Conservation (phyloP, 176 grass and related monocot genomes). For the Bolboschoenus planiculmis region DNA sequence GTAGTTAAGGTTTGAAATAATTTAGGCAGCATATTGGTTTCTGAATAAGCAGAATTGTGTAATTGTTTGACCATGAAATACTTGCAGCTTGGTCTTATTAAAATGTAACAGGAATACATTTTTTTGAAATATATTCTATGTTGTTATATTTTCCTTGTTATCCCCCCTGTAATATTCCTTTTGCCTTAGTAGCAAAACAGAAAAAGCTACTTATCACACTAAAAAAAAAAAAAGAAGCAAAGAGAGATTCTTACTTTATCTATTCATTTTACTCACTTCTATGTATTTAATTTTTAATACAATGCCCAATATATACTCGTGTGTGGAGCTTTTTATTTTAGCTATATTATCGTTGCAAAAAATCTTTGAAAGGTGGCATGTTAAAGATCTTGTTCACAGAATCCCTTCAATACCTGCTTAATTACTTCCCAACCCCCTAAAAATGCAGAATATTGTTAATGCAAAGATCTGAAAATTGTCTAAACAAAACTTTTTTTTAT, state of each 20-base stretch:
- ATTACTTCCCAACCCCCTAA: not conserved
- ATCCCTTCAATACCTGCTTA: not conserved
- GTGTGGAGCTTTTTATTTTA: not conserved
- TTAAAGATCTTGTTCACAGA: not conserved
- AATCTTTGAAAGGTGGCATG: too few species aligned
- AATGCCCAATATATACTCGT: not conserved
- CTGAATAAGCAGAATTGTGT: not conserved
- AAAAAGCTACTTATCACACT: not conserved
- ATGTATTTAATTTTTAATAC: not conserved
- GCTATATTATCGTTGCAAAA: not conserved
- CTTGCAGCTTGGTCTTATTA: not conserved
- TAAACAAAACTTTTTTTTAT: conserved; percentile 12
- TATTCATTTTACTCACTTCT: not conserved
- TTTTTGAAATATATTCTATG: not conserved
- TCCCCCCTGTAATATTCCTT: not conserved
- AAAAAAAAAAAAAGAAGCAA: not conserved
- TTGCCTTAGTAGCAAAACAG: not conserved
- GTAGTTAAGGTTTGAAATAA: conserved; percentile 4
- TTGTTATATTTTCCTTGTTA: not conserved
- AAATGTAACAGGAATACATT: not conserved
- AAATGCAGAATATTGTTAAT: not conserved
- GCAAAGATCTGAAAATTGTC: not conserved
- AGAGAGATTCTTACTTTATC: not conserved
- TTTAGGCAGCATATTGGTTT: not conserved
- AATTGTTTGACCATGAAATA: conserved; percentile 7